Evolutionary conservation across 2,329 filamentous ascomycete species (phyloP), one percentile per base, ranked within the genome.

Genomic region (Epichloe sibirici): DNA sequence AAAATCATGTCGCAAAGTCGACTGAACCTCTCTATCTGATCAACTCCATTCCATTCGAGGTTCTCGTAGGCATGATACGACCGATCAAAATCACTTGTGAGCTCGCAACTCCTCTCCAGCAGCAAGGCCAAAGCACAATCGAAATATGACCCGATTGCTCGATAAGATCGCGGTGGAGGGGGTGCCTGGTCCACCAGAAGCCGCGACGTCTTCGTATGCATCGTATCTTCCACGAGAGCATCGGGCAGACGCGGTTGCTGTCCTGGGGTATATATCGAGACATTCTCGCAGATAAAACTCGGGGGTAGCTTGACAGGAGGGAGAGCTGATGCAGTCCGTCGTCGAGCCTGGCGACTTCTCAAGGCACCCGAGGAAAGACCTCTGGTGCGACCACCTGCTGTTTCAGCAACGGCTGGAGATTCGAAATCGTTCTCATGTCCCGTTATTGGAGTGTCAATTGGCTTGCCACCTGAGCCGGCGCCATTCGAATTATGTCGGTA

Each of bases 241-340:
- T 53, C 49, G 5, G 67, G 65, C 11, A 69, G 58, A 9, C 55
- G 55, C 17, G 65, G 67, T 46, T 60, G 61, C 13, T 44, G 56
- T n/a, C 53, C 52, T n/a, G 51, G n/a, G 46, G 58, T 31, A 48
- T 62, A 60, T 25, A 65, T 52, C 12, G 55, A 62, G 40, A 86
- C 72, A 51, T 77, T 77, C 21, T 69, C 64, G 40, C 74, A 66
- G 51, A 80, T 65, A 56, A 86, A 86, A 65, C 72, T 76, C 52
- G 71, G 65, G 83, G 83, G 81, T 13, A 86, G 66, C 48, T 74
- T 69, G 23, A 79, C 67, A 2, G 73, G 69, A n/a, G 78, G 78
- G 11, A 80, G 58, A 45, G 70, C 69, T 28, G 69, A 66, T 37
- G 67, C 65, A 35, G 61, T 62, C 43, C 64, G 59, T 50, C 63